phyloP scores from a whole-genome alignment of 2,329 filamentous ascomycete species.

The Dothideomycetes sp. region DNA sequence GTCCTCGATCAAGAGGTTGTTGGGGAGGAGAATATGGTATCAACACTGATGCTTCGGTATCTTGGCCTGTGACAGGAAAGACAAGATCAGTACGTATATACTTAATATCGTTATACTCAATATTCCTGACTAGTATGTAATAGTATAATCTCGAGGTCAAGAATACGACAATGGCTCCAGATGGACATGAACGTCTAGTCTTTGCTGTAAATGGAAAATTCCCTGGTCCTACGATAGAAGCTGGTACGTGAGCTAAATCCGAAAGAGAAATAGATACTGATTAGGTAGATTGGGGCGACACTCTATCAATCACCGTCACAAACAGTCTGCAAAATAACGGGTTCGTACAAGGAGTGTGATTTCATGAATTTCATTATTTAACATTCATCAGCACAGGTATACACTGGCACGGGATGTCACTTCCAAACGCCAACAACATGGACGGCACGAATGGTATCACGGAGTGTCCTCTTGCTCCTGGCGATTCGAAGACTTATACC shows the following conservation, averaged over 20 bases:
- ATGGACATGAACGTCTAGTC: slow-evolving; percentile 35
- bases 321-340: slow-evolving; percentile 46
- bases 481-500: slow-evolving; percentile 44
- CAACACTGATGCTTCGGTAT: not conserved
- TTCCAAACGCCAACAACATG: slow-evolving; percentile 65
- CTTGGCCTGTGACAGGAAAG: not conserved
- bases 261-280: not conserved
- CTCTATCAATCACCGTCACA: slow-evolving; percentile 34
- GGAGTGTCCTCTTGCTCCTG: slow-evolving; percentile 58
- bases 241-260: slow-evolving; percentile 25
- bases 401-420: slow-evolving; percentile 70
- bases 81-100: not conserved
- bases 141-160: slow-evolving; percentile 38
- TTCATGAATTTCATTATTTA: not conserved
- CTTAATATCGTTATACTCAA: not conserved
- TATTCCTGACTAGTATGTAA: not conserved
- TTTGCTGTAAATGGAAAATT: slow-evolving; percentile 38
- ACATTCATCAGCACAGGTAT: slow-evolving; percentile 46
- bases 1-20: not conserved
- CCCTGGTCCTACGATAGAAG: slow-evolving; percentile 39
- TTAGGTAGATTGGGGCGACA: slow-evolving; percentile 27
- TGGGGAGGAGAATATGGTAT: not conserved
- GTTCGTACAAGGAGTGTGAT: not conserved
- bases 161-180: slow-evolving; percentile 36
- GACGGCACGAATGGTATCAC: slow-evolving; percentile 61